These are phyloP conservation scores for Hygrophoropsis aurantiaca DNA, from an alignment of 768 basidiomycete genomes.

Conservation along the genomic window DNA sequence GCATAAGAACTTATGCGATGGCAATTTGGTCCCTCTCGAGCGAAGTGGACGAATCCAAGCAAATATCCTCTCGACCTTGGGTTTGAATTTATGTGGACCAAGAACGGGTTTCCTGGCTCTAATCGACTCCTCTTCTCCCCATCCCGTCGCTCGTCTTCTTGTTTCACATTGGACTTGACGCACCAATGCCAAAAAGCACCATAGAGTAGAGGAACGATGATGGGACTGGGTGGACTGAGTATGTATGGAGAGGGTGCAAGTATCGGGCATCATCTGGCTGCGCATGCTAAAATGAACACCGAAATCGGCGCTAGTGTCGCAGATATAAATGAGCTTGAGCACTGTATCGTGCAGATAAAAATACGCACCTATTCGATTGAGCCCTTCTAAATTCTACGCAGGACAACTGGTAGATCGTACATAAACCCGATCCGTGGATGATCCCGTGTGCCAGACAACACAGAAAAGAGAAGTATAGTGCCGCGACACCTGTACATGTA, in stretches of 20 bases:
- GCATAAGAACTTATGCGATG: slow-evolving; percentile 48
- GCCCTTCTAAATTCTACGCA: slow-evolving; percentile 48
- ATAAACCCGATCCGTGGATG: slow-evolving; percentile 31
- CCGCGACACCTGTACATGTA: slow-evolving; percentile 32
- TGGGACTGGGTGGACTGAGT: slow-evolving; percentile 43
- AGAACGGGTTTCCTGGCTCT: slow-evolving; percentile 22
- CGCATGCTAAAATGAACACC: slow-evolving; percentile 27
- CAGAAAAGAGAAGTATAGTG: slow-evolving; percentile 35
- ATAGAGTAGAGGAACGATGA: slow-evolving; percentile 42
- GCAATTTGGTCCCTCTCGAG: slow-evolving; percentile 35
- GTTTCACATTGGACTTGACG: slow-evolving; percentile 40
- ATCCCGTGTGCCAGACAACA: slow-evolving; percentile 31
- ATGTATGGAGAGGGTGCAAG: slow-evolving; percentile 50
- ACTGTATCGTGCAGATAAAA: background rate
- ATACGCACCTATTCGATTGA: slow-evolving; percentile 43
- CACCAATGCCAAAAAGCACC: slow-evolving; percentile 44
- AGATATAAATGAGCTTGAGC: slow-evolving; percentile 37
- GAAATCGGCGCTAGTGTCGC: slow-evolving; percentile 31
- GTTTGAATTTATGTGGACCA: slow-evolving; percentile 5
- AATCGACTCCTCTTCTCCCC: slow-evolving; percentile 32
- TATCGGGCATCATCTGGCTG: slow-evolving; percentile 39
- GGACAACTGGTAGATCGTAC: slow-evolving; percentile 38
- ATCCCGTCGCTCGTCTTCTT: slow-evolving; percentile 29
- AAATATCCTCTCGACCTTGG: slow-evolving; percentile 11
- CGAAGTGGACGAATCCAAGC: slow-evolving; percentile 14